These are phyloP conservation scores for Pythium myriotylum DNA, from an alignment of 352 stramenopile species.

Conservation along the genomic window DNA sequence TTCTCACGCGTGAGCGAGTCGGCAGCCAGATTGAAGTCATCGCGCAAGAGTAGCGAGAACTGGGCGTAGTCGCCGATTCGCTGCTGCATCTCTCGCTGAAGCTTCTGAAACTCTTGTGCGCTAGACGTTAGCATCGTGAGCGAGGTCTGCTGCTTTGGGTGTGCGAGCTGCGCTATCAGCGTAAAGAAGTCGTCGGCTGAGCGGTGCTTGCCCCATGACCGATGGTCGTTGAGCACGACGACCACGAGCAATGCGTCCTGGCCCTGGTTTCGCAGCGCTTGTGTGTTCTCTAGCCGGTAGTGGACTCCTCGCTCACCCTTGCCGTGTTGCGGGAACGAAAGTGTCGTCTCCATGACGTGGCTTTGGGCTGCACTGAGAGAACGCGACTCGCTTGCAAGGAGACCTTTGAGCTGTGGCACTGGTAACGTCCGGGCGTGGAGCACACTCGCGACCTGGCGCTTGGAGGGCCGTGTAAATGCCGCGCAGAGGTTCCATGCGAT, in stretches of 20 bases:
- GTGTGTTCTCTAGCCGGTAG: conserved; percentile 2
- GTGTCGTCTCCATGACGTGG: too few relatives aligned
- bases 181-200: conserved; percentile 33
- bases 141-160: conserved; percentile 39
- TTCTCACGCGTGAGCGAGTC: conserved; percentile 29
- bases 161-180: conserved; percentile 33
- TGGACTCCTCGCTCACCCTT: conserved; percentile 9
- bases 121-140: conserved; percentile 43
- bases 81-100: conserved; percentile 19
- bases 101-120: conserved; percentile 28
- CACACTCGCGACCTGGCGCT: too few relatives aligned
- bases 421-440: too few relatives aligned
- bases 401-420: too few relatives aligned
- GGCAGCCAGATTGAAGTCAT: conserved; percentile 30
- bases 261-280: neutral
- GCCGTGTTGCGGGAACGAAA: conserved; percentile 22
- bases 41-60: conserved; percentile 39
- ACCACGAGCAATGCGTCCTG: conserved; percentile 35
- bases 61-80: conserved; percentile 29
- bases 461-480: too few relatives aligned
- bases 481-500: too few relatives aligned
- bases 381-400: too few relatives aligned
- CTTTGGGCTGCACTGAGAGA: too few relatives aligned
- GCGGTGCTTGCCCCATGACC: conserved; percentile 40
- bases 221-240: conserved; percentile 35